Base-by-base conservation (phyloP, 202 grass and related monocot genomes). In the Setaria italica region DNA sequence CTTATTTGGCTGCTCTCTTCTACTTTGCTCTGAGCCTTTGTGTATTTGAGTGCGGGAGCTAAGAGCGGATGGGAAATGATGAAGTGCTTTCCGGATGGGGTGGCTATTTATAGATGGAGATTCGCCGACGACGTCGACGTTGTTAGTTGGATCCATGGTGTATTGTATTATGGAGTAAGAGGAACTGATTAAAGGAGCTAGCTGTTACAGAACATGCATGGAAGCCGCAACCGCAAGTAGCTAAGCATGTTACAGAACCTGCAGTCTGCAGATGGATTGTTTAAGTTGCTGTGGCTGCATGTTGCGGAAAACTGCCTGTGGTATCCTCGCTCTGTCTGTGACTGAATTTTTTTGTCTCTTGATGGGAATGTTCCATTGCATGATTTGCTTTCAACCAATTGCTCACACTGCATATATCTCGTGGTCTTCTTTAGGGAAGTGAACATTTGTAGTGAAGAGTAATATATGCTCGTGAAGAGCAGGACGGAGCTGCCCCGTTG, bases 41-140 rank as follows among this genome's bases (percentile, higher is more conserved):
- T 10, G 21, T 83, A 45, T 4, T 4, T 49, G 45, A 72, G 12
- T 51, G 46, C 29, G 25, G n/a, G 21, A 51, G 70, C 47, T 82
- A 53, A 25, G 34, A 64, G 20, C 34, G 7, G 77, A 70, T 60
- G 50, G 56, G 3, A 76, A 60, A 45, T 32, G 67, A 79, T 80
- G 85, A 29, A 47, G 9, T 67, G 69, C 9, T 74, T 41, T 6
- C 47, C 1, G 59, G 21, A 35, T 39, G 37, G 4, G 43, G 65
- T 17, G 29, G 7, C 39, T 81, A 67, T 67, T 75, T 87, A 75
- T 84, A 77, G 34, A 45, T 57, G 62, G 6, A 30, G 60, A 54
- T 32, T 10, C 2, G 25, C 0, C 3, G 12, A 72, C 25, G 16
- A 54, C 16, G 9, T 56, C 72, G 9, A 55, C 10, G 30, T 42